These are phyloP conservation scores for Drechmeria coniospora DNA, from an alignment of 2,329 filamentous ascomycete species.

Conservation along the genomic window DNA sequence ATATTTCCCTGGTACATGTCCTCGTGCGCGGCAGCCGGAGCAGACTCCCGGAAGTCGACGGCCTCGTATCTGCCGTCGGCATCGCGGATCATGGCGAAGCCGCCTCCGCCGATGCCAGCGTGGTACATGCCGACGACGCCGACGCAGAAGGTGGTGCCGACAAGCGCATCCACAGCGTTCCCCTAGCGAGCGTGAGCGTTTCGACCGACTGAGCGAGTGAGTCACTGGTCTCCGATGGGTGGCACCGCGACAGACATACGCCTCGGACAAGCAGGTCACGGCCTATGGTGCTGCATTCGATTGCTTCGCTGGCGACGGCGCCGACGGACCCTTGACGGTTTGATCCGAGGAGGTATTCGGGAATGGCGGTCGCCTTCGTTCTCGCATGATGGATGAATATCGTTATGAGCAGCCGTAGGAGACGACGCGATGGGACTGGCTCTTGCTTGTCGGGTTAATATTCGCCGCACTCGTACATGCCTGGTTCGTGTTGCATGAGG, in stretches of 20 bases:
- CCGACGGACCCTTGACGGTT: conserved; percentile 22
- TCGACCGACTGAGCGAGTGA: not conserved
- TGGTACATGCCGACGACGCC: conserved; percentile 67
- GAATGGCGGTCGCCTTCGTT: conserved; percentile 5
- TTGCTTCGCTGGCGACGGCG: conserved; percentile 55
- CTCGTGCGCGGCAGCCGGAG: conserved; percentile 64
- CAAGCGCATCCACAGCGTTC: conserved; percentile 62
- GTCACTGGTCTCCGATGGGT: not conserved
- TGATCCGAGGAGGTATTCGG: conserved; percentile 10
- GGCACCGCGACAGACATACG: conserved; percentile 18
- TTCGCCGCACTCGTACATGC: no score
- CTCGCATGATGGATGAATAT: conserved; percentile 1
- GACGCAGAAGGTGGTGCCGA: conserved; percentile 60
- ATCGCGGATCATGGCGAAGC: conserved; percentile 70
- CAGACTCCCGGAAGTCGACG: conserved; percentile 81
- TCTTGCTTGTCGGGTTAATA: no score
- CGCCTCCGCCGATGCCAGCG: conserved; percentile 74
- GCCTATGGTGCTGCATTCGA: conserved; percentile 55
- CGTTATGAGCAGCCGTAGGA: conserved; percentile 1
- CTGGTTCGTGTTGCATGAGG: no score
- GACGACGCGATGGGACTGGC: no score
- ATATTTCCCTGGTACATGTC: conserved; percentile 73
- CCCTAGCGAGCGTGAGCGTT: conserved; percentile 30
- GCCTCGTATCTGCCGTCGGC: conserved; percentile 64
- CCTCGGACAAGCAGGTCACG: conserved; percentile 41